Evolutionary conservation across 83 land plant genomes (phyloP).

Genomic region (Picea mariana): DNA sequence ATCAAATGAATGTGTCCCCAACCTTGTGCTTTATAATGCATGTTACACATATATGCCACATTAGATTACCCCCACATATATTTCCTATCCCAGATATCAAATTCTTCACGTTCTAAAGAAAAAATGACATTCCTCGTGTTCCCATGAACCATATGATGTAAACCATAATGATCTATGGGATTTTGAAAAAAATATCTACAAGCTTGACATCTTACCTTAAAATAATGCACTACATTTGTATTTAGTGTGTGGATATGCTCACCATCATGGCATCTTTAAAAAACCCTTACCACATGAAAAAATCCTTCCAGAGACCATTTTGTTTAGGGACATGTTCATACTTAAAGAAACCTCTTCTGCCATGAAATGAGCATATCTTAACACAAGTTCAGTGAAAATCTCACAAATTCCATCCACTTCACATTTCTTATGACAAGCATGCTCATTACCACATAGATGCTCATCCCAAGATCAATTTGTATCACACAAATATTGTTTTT

Average conservation of each 20-base stretch:
- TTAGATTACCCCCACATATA: slow-evolving; percentile 39
- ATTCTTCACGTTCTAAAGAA: slow-evolving; percentile 24
- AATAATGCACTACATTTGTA: slow-evolving; percentile 20
- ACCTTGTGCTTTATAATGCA: no score
- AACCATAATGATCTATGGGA: slow-evolving; percentile 21
- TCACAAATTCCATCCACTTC: slow-evolving; percentile 28
- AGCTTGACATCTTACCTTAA: slow-evolving; percentile 15
- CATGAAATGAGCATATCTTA: slow-evolving; percentile 28
- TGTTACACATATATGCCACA: no score
- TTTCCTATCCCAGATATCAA: slow-evolving; percentile 31
- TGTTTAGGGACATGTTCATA: slow-evolving; percentile 34
- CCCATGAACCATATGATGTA: slow-evolving; percentile 27
- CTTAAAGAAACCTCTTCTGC: slow-evolving; percentile 23
- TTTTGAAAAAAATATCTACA: slow-evolving; percentile 25
- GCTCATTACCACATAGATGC: slow-evolving; percentile 27
- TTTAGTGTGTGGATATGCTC: slow-evolving; percentile 22
- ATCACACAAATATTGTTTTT: no score
- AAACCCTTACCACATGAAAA: slow-evolving; percentile 11
- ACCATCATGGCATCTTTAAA: slow-evolving; percentile 8
- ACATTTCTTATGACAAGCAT: slow-evolving; percentile 22
- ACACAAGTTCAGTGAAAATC: slow-evolving; percentile 20
- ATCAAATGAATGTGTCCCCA: no score
- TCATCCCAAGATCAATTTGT: slow-evolving; percentile 25
- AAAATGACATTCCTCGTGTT: slow-evolving; percentile 25
- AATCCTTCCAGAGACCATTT: slow-evolving; percentile 11